Evolutionary conservation across 441 rosid genomes (phyloP), one percentile per base, ranked within the genome.

Genomic region (Brassica balearica): DNA sequence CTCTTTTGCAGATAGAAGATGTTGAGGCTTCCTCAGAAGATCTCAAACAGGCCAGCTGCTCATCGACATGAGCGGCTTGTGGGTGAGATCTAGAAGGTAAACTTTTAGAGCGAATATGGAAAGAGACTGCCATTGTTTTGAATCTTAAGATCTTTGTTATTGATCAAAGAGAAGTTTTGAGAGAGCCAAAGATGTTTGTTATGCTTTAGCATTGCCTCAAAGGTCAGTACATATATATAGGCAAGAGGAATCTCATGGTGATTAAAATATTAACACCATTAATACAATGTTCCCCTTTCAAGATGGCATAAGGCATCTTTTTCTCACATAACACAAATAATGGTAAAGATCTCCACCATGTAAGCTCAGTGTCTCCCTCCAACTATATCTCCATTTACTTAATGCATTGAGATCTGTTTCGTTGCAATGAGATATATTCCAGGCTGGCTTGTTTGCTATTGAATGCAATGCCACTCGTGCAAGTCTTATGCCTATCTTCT

Each of bases 71-170:
- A 56, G 77, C 17, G 1, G 41, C 72, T 32, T 73, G 73, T 22
- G 83, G 74, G 71, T 80, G 71, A 41, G n/a, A 60, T 25, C 68
- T 77, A 51, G 72, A 77, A 17, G 81, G 48, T 6, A 61, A 80
- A 63, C 76, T 51, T 23, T 67, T 77, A 34, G 78, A 71, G 25
- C 76, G 65, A 70, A 73, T 59, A 38, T 70, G 77, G 73, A 61
- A 74, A 36, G 74, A 48, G 51, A 71, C 29, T 5, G 58, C 66
- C 83, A 79, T 70, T 71, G 71, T 65, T 5, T 67, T 74, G 48
- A 51, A 32, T 10, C 7, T 65, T 12, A 9, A 66, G 29, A 1
- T 74, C 19, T 73, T 8, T 32, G 29, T 38, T 74, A 1, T 34
- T 25, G 17, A 60, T 46, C 15, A 27, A 66, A 23, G 25, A 43